phyloP scores from a whole-genome alignment of 345 rosid genomes.

The Boechera retrofracta region DNA sequence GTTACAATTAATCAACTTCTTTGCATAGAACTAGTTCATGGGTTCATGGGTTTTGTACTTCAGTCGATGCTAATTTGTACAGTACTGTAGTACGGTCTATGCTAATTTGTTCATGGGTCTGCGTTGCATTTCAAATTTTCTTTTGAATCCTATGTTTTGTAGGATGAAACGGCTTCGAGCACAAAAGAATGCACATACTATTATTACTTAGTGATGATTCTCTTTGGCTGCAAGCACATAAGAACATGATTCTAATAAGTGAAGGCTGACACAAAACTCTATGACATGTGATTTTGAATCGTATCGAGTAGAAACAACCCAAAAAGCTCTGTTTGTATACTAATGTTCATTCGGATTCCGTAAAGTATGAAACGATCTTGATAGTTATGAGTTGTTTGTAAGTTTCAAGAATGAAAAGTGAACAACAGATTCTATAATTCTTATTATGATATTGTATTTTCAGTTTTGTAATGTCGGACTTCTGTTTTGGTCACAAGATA shows the following conservation, averaged over 20 bases:
- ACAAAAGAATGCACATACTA: constrained; percentile 2
- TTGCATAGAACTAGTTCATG: not conserved
- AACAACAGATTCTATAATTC: not conserved
- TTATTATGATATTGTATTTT: not conserved
- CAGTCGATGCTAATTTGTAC: not conserved
- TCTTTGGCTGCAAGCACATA: not conserved
- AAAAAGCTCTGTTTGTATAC: constrained; percentile 1
- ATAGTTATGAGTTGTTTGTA: not conserved
- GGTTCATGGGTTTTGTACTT: not conserved
- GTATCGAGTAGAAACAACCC: constrained; percentile 13
- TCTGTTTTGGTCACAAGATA: not conserved
- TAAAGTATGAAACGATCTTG: not conserved
- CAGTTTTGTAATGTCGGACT: not conserved
- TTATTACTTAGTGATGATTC: not conserved
- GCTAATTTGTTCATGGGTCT: not conserved
- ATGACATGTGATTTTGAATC: not conserved
- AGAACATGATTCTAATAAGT: constrained; percentile 16
- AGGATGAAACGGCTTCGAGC: constrained; percentile 30
- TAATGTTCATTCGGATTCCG: not conserved
- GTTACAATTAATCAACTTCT: not conserved
- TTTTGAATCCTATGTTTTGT: constrained; percentile 29
- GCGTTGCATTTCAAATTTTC: not conserved
- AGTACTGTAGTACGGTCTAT: too few relatives aligned
- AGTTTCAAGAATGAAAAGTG: not conserved
- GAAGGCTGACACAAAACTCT: constrained; percentile 6